phyloP scores from a whole-genome alignment of 2,329 filamentous ascomycete genomes.

The Neopestalotiopsis rosae region DNA sequence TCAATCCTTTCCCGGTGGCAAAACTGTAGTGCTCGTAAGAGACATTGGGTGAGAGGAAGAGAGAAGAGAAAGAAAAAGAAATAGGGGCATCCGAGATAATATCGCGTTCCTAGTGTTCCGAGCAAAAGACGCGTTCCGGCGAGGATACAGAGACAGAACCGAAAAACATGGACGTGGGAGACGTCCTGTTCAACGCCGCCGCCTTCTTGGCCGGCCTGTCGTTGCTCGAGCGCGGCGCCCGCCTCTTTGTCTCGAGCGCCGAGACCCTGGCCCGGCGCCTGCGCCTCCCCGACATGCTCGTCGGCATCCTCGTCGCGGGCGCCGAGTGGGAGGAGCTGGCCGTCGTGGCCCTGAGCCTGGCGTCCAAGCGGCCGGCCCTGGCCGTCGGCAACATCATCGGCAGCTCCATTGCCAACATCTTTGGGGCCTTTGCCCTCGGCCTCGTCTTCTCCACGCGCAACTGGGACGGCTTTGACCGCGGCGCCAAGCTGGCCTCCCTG shows the following conservation, averaged over 20 bases:
- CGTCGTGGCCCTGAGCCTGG: neutral
- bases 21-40: too few species aligned
- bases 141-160: neutral
- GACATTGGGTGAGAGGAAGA: too few species aligned
- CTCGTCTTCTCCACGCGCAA: neutral
- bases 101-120: neutral
- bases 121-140: neutral
- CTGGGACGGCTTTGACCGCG: neutral
- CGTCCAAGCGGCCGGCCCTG: neutral
- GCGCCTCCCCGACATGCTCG: neutral
- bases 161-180: neutral
- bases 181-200: neutral
- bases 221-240: neutral
- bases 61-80: neutral
- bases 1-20: neutral
- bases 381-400: neutral
- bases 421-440: neutral
- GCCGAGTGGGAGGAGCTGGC: neutral
- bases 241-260: neutral
- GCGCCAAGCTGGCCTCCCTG: neutral
- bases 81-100: neutral
- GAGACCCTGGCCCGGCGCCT: neutral
- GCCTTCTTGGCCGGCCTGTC: neutral
- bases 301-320: neutral
- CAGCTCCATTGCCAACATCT: constrained; percentile 1